A percentile compares a stretch with the other conserved stretches of the same genome.
phyloP scores from a whole-genome alignment of 306 rosid genomes.

The Cucumis sativus region DNA sequence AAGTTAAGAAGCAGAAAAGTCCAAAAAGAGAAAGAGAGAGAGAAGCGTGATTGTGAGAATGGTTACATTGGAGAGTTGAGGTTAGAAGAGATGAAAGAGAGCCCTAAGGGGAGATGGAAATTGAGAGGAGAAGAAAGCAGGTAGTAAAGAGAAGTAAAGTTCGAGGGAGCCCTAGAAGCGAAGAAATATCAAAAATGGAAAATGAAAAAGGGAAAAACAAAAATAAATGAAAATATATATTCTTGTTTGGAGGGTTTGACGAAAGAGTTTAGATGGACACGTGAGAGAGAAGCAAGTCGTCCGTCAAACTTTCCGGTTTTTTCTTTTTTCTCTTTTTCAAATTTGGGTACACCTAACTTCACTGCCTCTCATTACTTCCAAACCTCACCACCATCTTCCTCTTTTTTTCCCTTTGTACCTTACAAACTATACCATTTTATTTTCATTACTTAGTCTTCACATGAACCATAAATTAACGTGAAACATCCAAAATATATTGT shows the following conservation, averaged over 20 bases:
- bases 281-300: not conserved
- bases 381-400: not conserved
- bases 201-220: not conserved
- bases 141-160: not conserved
- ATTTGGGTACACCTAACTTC: not conserved
- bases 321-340: not conserved
- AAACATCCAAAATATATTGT: no score
- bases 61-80: not conserved
- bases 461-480: no score
- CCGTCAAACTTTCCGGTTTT: not conserved
- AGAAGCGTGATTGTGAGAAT: not conserved
- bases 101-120: not conserved
- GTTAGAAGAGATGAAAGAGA: not conserved
- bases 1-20: not conserved
- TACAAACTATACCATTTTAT: no score
- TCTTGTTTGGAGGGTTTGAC: conserved; percentile 8
- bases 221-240: not conserved
- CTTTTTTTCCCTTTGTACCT: no score
- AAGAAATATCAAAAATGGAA: not conserved
- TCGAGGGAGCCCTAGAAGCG: conserved; percentile 2
- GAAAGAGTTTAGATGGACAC: not conserved
- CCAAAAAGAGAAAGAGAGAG: not conserved
- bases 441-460: no score
- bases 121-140: not conserved
- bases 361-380: not conserved